Base-by-base conservation (phyloP, 441 rosid species). In the Codiaeum variegatum region DNA sequence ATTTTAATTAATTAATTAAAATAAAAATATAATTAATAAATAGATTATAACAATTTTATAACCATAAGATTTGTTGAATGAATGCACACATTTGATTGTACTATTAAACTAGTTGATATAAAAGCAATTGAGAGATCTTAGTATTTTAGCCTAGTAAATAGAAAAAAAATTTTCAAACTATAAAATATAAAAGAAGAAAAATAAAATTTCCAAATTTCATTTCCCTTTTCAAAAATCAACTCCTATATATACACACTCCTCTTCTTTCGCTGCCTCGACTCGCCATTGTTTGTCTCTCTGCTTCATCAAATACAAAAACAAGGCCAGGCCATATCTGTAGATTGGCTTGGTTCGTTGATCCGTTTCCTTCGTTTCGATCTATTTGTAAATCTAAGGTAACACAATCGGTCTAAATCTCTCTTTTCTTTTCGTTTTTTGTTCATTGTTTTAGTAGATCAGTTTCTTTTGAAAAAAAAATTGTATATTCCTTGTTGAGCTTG, bases 301-400 rank as follows among this genome's bases (percentile, higher is more conserved):
- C 40, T 55, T 28, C 74, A 29, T 46, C 58, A 2, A 28, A 26
- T 11, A 1, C n/a, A 1, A 26, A 26, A 56, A 10, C 28, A 24
- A 11, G 31, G 11, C 56, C 73, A 31, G 18, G 66, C 75, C 64
- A 56, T 58, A 26, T 71, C 19, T 40, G 42, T 46, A 4, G 13
- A 13, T 60, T 32, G 72, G 75, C 62, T 68, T 23, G 73, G 70
- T 67, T 61, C 7, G 56, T 38, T 67, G 24, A 9, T 29, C 56
- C 23, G 71, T 9, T 47, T 75, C 77, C 79, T 73, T 81, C 58
- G 67, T 23, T 42, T 62, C 67, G 24, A 29, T 29, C 28, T 34
- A 38, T 21, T 38, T 18, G n/a, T 21, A 24, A 28, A 29, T 62
- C 42, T 15, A 51, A 34, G 63, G 24, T 36, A 24, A 28, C n/a